Base-by-base conservation (phyloP, 805 yeast species). In the Wickerhamomyces bovis region DNA sequence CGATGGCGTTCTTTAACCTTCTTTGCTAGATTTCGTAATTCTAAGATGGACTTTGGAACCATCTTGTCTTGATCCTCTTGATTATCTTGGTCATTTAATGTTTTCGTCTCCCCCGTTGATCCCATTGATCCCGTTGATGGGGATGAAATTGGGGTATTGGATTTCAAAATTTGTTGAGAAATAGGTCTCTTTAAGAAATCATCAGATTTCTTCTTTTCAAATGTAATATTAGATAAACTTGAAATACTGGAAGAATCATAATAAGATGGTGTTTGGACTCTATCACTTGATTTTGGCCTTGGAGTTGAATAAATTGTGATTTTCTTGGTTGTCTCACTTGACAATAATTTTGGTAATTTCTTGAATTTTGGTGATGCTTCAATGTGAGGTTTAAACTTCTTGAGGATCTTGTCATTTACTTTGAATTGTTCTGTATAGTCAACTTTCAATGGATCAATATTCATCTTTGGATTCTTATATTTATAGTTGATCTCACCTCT, bases 401-500 rank as follows among this genome's bases (percentile, higher is more conserved):
- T 50, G 6, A 43, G 18, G 30, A 26, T 8, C 8, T 35, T 21
- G 10, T 21, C 22, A n/a, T 11, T 13, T 21, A 36, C 22, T 36
- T 20, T 36, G 23, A 19, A 19, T 18, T 19, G 23, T 13, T 36
- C 39, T 13, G 22, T 20, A 13, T 19, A 36, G 13, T 20, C 39
- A 19, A 20, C n/a, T 13, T 19, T 19, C 11, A 36, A 10, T 18
- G 39, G 39, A 20, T 36, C 23, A 20, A 19, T 33, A 11, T 33
- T 36, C 22, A 18, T 28, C n/a, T 19, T 33, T 33, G 39, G 41
- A 23, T 22, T 39, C n/a, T 42, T 39, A 30, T 49, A 44, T 22
- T 50, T 52, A 10, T 44, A 44, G 41, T 66, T 59, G 42, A 63
- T 65, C 15, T 47, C 51, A 1, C 72, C 71, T 33, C 65, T 64